These are phyloP conservation scores for Sporothrix schenckii DNA, from an alignment of 2,329 filamentous ascomycete species.

Conservation along the genomic window DNA sequence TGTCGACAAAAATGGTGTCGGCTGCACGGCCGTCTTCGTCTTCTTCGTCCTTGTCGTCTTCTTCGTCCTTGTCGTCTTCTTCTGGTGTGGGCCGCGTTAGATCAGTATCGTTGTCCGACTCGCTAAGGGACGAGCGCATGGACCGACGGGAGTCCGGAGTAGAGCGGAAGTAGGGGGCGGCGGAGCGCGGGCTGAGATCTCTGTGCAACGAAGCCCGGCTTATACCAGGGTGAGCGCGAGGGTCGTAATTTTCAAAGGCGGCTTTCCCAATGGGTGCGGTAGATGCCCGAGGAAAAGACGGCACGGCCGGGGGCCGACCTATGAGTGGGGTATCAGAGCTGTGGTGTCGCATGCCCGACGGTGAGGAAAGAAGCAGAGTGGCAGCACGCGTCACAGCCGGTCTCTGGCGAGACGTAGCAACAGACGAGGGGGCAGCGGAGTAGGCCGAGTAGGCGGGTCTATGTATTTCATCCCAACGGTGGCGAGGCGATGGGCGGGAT, in stretches of 20 bases:
- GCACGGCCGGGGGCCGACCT: conserved; percentile 36
- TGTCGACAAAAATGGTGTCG: conserved; percentile 29
- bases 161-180: conserved; percentile 44
- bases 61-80: conserved; percentile 41
- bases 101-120: conserved; percentile 48
- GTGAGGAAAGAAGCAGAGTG: conserved; percentile 37
- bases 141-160: conserved; percentile 45
- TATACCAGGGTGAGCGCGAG: conserved; percentile 40
- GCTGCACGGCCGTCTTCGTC: conserved; percentile 38
- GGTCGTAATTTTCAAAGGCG: conserved; percentile 36
- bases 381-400: conserved; percentile 34
- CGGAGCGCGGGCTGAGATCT: conserved; percentile 44
- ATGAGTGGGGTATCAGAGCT: conserved; percentile 41
- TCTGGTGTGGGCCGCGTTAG: conserved; percentile 44
- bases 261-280: conserved; percentile 31
- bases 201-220: conserved; percentile 40
- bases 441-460: conserved; percentile 37
- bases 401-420: conserved; percentile 30
- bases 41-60: conserved; percentile 40
- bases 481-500: conserved; percentile 41
- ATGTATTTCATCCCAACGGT: conserved; percentile 40
- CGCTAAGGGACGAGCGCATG: conserved; percentile 45
- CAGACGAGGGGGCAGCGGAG: conserved; percentile 32
- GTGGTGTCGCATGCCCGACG: conserved; percentile 41
- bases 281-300: conserved; percentile 33